These are phyloP conservation scores for Pseudevernia furfuracea DNA, from an alignment of 495 filamentous ascomycete species.

Conservation along the genomic window DNA sequence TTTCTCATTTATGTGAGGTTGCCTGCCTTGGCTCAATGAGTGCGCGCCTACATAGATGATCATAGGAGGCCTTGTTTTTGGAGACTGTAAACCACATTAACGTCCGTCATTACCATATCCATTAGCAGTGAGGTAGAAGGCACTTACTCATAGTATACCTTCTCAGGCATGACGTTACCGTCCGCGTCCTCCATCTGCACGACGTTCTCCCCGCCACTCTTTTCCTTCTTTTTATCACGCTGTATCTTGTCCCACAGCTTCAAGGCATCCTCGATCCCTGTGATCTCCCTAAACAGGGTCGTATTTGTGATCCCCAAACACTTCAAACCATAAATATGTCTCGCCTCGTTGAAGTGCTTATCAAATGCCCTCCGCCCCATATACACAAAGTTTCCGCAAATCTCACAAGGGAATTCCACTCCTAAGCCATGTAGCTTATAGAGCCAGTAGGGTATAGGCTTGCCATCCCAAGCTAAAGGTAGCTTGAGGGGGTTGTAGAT, in stretches of 20 bases:
- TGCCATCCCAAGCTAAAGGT: constrained; percentile 93
- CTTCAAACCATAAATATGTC: constrained; percentile 87
- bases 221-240: constrained; percentile 71
- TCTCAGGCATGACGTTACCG: constrained; percentile 97
- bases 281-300: constrained; percentile 89
- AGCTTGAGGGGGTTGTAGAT: constrained; percentile 96
- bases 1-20: neutral
- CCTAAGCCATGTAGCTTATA: constrained; percentile 95
- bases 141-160: constrained; percentile 79
- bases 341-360: constrained; percentile 92
- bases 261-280: constrained; percentile 77
- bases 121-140: neutral
- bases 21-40: neutral
- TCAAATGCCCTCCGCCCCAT: constrained; percentile 93
- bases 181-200: constrained; percentile 98
- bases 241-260: constrained; percentile 91
- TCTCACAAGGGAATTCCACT: constrained; percentile 90
- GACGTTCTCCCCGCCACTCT: constrained; percentile 66
- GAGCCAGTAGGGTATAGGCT: constrained; percentile 97
- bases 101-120: constrained; percentile 5
- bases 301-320: constrained; percentile 91
- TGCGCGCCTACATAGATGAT: neutral
- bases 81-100: constrained; percentile 37
- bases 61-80: constrained; percentile 49
- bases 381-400: constrained; percentile 97